Evolutionary conservation across 1,139 yeast genomes (phyloP).

Genomic region (Kodamaea plutei): DNA sequence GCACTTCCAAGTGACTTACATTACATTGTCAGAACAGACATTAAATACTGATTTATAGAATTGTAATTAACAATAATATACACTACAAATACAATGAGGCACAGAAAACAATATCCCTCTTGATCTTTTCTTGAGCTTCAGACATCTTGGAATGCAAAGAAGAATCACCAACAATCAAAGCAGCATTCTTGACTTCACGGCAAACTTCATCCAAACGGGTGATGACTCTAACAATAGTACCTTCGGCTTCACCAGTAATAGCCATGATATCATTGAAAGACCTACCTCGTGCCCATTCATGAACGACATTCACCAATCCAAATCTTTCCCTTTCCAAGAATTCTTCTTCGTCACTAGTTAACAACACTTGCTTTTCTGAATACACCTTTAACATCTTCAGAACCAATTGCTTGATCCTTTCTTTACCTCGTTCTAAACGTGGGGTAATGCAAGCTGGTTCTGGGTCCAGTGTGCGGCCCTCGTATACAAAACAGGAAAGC

Average conservation of each 20-base stretch:
- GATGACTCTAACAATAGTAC: slow-evolving; percentile 95
- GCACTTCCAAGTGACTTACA: too few relatives aligned
- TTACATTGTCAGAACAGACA: too few relatives aligned
- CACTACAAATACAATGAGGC: slow-evolving; percentile 85
- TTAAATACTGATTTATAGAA: too few relatives aligned
- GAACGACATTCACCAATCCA: slow-evolving; percentile 87
- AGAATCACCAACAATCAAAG: slow-evolving; percentile 91
- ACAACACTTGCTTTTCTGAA: slow-evolving; percentile 62
- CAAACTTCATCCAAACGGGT: slow-evolving; percentile 93
- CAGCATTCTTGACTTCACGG: slow-evolving; percentile 91
- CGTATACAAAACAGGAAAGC: slow-evolving; percentile 87
- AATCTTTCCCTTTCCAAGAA: slow-evolving; percentile 81
- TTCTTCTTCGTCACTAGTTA: slow-evolving; percentile 83
- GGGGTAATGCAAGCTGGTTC: slow-evolving; percentile 71
- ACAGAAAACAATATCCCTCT: slow-evolving; percentile 95
- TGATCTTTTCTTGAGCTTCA: slow-evolving; percentile 89
- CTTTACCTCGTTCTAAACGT: slow-evolving; percentile 73
- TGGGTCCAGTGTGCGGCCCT: slow-evolving; percentile 68
- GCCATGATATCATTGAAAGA: slow-evolving; percentile 88
- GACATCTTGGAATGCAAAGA: slow-evolving; percentile 82
- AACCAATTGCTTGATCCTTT: slow-evolving; percentile 67
- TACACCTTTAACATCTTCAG: slow-evolving; percentile 59
- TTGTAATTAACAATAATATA: too few relatives aligned
- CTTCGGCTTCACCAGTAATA: slow-evolving; percentile 87
- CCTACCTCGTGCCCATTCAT: slow-evolving; percentile 97